These are phyloP conservation scores for Russula ochroleuca DNA, from an alignment of 768 basidiomycete species.

Conservation along the genomic window DNA sequence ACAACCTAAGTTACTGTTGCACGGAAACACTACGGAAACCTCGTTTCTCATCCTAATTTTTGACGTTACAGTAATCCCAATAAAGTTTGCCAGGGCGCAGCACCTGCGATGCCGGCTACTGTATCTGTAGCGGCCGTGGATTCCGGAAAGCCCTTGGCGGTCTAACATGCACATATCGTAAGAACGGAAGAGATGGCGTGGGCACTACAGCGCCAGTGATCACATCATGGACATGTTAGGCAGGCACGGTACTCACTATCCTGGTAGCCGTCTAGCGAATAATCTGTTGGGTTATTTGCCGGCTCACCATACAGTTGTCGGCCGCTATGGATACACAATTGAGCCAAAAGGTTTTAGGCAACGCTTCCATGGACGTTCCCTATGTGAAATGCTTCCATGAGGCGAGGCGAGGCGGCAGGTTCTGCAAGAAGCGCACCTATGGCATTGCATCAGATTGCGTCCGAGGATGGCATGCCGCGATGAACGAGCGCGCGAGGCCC, in stretches of 20 bases:
- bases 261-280: background rate
- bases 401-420: constrained; percentile 9
- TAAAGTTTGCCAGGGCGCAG: background rate
- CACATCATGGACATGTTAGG: background rate
- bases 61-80: background rate
- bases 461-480: constrained; percentile 3
- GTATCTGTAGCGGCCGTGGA: background rate
- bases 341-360: background rate
- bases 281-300: no score
- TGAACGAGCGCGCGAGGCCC: no score
- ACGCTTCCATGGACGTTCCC: background rate
- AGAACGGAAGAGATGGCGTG: background rate
- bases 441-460: background rate
- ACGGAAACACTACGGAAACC: background rate
- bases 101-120: no score
- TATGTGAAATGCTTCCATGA: constrained; percentile 1
- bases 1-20: background rate
- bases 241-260: background rate
- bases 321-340: background rate
- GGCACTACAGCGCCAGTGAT: background rate
- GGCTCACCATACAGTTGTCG: background rate
- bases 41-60: background rate
- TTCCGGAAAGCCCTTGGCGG: background rate
- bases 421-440: background rate
- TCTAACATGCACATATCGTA: background rate